Evolutionary conservation across 1,284 basidiomycete genomes (phyloP).

Genomic region (Cystobasidiaceae sp.): DNA sequence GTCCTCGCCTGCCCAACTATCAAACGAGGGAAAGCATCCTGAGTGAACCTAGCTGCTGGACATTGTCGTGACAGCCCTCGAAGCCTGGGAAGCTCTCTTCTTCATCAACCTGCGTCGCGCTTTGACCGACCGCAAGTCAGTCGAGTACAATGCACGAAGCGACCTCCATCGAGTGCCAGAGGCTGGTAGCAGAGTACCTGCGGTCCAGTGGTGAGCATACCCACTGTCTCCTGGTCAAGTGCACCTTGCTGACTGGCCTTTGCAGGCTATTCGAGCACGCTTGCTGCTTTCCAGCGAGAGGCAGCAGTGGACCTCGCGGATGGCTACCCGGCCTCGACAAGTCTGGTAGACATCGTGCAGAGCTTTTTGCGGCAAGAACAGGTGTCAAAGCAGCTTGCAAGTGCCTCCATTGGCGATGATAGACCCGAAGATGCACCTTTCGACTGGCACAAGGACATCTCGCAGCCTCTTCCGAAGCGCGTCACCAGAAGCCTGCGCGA

Average conservation of each 20-base stretch:
- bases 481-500: conserved; percentile 20
- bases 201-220: background rate
- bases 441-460: background rate
- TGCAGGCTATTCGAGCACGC: conserved; percentile 27
- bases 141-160: no score
- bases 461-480: background rate
- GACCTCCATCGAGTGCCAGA: conserved; percentile 5
- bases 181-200: conserved; percentile 16
- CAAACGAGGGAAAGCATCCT: no score
- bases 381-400: background rate
- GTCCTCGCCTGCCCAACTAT: no score
- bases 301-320: background rate
- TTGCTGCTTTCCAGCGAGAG: conserved; percentile 15
- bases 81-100: no score
- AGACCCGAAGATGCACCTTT: conserved; percentile 10
- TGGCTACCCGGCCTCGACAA: background rate
- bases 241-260: background rate
- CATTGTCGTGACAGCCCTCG: no score
- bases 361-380: conserved; percentile 23
- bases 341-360: conserved; percentile 33
- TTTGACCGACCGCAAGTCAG: no score
- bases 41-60: no score
- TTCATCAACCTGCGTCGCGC: no score
- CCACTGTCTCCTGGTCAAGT: background rate
- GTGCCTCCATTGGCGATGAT: conserved; percentile 2